Evolutionary conservation across 2,329 filamentous ascomycete genomes (phyloP).

Genomic region (Myriosclerotinia curreyana): DNA sequence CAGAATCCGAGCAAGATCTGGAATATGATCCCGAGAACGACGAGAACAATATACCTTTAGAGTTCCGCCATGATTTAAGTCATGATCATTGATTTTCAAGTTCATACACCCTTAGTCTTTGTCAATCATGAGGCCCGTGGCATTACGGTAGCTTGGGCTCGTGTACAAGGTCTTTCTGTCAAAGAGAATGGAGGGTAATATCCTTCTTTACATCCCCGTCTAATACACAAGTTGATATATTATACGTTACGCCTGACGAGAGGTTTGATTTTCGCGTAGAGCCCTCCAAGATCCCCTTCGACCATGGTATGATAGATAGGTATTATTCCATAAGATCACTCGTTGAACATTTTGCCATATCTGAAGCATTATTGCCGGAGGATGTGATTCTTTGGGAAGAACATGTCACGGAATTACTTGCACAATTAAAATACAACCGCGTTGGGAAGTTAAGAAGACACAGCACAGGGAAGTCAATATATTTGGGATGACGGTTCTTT

Average conservation of each 20-base stretch:
- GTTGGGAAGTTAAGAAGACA: background rate
- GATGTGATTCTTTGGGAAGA: too few relatives aligned
- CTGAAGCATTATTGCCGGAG: too few relatives aligned
- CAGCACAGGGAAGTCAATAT: too few relatives aligned
- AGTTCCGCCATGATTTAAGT: background rate
- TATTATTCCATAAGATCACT: too few relatives aligned
- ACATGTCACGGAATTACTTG: too few relatives aligned
- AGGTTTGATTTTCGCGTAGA: too few relatives aligned
- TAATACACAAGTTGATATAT: background rate
- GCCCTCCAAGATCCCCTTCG: too few relatives aligned
- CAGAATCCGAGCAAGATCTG: background rate
- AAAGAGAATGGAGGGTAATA: background rate
- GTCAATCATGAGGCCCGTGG: background rate
- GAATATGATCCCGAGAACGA: background rate
- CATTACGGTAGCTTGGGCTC: background rate
- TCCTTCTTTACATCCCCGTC: background rate
- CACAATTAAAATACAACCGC: too few relatives aligned
- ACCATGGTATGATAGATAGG: too few relatives aligned
- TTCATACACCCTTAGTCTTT: background rate
- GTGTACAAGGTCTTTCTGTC: background rate
- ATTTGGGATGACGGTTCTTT: too few relatives aligned
- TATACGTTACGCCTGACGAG: background rate
- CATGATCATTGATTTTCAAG: background rate
- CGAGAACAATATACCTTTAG: background rate
- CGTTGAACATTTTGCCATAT: too few relatives aligned